Evolutionary conservation across 768 basidiomycete species (phyloP), one percentile per base, ranked within the genome.

Genomic region (Serendipita sp.): DNA sequence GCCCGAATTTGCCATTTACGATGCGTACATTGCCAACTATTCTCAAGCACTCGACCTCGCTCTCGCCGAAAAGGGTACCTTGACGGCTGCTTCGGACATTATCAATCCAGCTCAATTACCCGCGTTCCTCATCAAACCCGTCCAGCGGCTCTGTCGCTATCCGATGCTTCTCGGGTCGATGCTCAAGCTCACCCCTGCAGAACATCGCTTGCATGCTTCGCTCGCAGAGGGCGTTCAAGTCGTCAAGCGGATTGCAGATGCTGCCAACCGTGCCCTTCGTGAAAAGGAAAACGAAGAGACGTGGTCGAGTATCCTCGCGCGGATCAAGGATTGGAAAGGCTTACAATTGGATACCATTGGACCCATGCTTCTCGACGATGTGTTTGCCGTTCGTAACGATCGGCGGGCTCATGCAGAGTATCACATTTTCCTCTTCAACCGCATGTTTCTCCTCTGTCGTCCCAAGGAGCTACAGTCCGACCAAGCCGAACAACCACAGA

Each of bases 271-370:
- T 74, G 88, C 91, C 30, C 85, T 92, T 73, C 83, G 96, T 58
- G 84, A 89, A 58, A 85, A 89, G 62, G 90, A 97, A 76, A 98
- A 99, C 70, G 78, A 85, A 48, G 86, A 86, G 70, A 95, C 91
- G 3, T 91, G 96, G 64, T 83, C 87, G 74, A 88, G 86, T 69
- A 82, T 98, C 5, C 80, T 85, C 67, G 77, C 78, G 32, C 85
- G 96, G 48, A 91, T 99, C 54, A 91, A 93, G 68, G 96, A 99
- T 73, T 99, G 96, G 96, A 98, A 98, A 74, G 95, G 95, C 8
- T 96, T 98, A 74, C 90, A 96, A 69, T 80, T 97, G 44, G 85
- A 85, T 69, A 89, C 91, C 73, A 98, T 98, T 68, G 96, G 96
- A 66, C 84, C 89, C 69, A 86, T 99, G 64, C 81, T 95, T 36